These are phyloP conservation scores for Solanum raphanifolium DNA, from an alignment of 257 asterid genomes.

Conservation along the genomic window DNA sequence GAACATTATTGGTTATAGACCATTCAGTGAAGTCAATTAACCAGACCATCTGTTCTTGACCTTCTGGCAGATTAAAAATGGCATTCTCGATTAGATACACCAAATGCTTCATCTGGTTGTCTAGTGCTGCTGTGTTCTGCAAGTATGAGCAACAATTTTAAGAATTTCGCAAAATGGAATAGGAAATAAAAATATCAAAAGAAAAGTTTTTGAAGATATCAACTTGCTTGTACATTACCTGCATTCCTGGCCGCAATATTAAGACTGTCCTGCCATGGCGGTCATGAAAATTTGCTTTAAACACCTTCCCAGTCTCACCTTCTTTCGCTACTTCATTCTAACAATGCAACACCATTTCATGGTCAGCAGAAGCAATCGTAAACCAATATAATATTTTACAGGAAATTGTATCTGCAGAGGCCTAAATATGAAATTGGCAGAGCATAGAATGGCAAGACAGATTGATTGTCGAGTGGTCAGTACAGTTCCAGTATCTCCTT, in stretches of 20 bases:
- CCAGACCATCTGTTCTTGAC: slow-evolving; percentile 98
- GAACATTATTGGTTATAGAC: slow-evolving; percentile 69
- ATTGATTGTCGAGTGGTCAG: not conserved
- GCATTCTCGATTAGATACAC: slow-evolving; percentile 92
- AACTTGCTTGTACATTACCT: slow-evolving; percentile 36
- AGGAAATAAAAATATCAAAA: not conserved
- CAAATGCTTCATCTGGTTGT: slow-evolving; percentile 80
- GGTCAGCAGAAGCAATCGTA: not conserved
- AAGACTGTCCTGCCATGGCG: slow-evolving; percentile 85
- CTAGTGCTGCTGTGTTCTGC: slow-evolving; percentile 82
- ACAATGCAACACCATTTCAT: slow-evolving; percentile 4
- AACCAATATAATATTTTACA: not conserved
- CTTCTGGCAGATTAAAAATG: slow-evolving; percentile 87
- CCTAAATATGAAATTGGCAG: not conserved
- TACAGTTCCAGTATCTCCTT: not conserved
- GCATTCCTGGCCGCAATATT: slow-evolving; percentile 79
- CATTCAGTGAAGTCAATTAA: slow-evolving; percentile 85
- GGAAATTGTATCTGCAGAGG: not conserved
- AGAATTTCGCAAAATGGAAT: not conserved
- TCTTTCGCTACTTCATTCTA: slow-evolving; percentile 75
- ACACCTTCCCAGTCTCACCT: slow-evolving; percentile 92
- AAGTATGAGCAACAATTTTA: not conserved
- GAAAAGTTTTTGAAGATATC: not conserved
- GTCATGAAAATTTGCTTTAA: slow-evolving; percentile 76
- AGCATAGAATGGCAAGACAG: not conserved